A percentile compares a stretch with the other conserved stretches of the same genome.
phyloP scores from a whole-genome alignment of 352 stramenopile genomes.

The Pythium folliculosum region DNA sequence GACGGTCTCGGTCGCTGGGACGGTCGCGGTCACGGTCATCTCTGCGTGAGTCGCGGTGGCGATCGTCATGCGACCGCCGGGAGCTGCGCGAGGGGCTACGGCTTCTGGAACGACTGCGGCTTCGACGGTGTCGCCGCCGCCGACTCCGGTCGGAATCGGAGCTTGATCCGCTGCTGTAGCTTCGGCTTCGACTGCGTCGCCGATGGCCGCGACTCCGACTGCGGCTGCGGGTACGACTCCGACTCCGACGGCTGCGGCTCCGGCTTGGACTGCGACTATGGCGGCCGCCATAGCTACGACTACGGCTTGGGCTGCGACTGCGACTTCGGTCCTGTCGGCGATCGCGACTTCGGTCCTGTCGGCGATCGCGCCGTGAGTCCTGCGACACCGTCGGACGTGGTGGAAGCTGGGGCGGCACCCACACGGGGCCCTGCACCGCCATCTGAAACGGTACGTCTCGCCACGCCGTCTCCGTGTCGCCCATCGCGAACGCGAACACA shows the following conservation, averaged over 20 bases:
- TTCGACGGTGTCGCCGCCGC: constrained; percentile 14
- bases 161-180: not conserved
- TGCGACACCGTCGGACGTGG: not conserved
- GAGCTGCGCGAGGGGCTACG: constrained; percentile 5
- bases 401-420: constrained; percentile 45
- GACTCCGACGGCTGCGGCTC: constrained; percentile 23
- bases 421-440: constrained; percentile 52
- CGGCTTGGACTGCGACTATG: constrained; percentile 19
- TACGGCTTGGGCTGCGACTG: constrained; percentile 34
- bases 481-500: constrained; percentile 74
- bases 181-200: constrained; percentile 4
- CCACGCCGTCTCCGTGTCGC: constrained; percentile 52
- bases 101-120: constrained; percentile 14
- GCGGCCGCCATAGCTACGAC: constrained; percentile 3
- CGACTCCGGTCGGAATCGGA: constrained; percentile 1
- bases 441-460: constrained; percentile 64
- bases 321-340: not conserved
- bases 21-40: constrained; percentile 2
- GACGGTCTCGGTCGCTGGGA: constrained; percentile 28
- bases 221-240: constrained; percentile 20
- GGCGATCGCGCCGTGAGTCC: not conserved
- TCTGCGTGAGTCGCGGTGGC: constrained; percentile 13
- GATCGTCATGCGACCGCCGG: not conserved
- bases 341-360: not conserved
- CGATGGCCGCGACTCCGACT: constrained; percentile 22